Evolutionary conservation across 371 early-diverging fungal species (phyloP).

Genomic region (Funneliformis caledonium): DNA sequence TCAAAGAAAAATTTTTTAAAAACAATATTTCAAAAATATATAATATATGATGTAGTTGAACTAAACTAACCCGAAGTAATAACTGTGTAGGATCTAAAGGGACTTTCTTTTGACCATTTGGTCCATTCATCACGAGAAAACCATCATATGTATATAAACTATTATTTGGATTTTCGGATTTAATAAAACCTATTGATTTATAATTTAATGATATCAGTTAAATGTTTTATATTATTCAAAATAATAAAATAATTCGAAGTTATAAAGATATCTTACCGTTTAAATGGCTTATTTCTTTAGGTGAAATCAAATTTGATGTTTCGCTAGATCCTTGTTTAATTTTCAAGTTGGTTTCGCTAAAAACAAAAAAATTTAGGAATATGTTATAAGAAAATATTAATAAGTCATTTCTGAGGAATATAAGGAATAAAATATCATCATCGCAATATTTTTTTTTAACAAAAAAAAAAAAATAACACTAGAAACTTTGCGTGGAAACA

Average conservation of each 20-base stretch:
- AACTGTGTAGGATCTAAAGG: constrained; percentile 84
- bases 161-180: constrained; percentile 87
- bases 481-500: background rate
- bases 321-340: constrained; percentile 84
- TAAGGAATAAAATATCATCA: background rate
- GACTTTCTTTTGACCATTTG: constrained; percentile 64
- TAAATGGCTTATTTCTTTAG: constrained; percentile 62
- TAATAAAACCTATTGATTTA: constrained; percentile 51
- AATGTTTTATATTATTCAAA: background rate
- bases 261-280: constrained; percentile 49
- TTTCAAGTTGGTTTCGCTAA: constrained; percentile 91
- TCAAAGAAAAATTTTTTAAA: background rate
- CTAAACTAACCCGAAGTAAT: constrained; percentile 48
- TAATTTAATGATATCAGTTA: background rate
- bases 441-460: background rate
- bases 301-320: constrained; percentile 68
- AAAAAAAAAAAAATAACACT: background rate
- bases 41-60: background rate
- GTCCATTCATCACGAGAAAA: constrained; percentile 56
- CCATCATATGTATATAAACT: constrained; percentile 88
- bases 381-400: background rate
- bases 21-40: background rate
- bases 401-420: background rate
- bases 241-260: background rate
- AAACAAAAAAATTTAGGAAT: background rate